These are phyloP conservation scores for Dentipellis sp. DNA, from an alignment of 768 basidiomycete species.

Conservation along the genomic window DNA sequence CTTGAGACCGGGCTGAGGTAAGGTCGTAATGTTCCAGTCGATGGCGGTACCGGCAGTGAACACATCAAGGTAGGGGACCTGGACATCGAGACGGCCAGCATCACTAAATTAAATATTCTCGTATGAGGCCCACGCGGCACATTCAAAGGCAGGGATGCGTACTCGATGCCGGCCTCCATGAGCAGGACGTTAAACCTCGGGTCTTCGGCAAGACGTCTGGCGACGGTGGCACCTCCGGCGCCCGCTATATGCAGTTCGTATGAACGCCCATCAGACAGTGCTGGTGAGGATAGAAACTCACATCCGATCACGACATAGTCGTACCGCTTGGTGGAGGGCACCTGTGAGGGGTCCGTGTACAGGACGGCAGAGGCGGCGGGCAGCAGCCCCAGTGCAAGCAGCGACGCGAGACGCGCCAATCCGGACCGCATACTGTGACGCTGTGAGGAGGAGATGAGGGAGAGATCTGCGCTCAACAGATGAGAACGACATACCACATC, in stretches of 20 bases:
- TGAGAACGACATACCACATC: no score
- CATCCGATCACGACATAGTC: background rate
- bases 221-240: constrained; percentile 11
- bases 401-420: no score
- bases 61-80: background rate
- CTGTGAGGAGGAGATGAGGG: no score
- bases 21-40: constrained; percentile 16
- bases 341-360: background rate
- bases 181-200: constrained; percentile 6
- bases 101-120: background rate
- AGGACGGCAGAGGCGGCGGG: no score
- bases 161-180: constrained; percentile 13
- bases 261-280: background rate
- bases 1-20: constrained; percentile 9
- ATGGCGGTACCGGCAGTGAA: background rate
- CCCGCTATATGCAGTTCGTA: constrained; percentile 4
- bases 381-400: no score
- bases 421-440: no score
- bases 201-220: constrained; percentile 11
- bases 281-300: background rate
- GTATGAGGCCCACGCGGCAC: background rate
- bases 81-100: background rate
- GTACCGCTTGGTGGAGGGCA: background rate
- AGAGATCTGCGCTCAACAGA: no score
- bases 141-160: constrained; percentile 12